Base-by-base conservation (phyloP, 805 yeast genomes). In the Hanseniaspora nectarophila region DNA sequence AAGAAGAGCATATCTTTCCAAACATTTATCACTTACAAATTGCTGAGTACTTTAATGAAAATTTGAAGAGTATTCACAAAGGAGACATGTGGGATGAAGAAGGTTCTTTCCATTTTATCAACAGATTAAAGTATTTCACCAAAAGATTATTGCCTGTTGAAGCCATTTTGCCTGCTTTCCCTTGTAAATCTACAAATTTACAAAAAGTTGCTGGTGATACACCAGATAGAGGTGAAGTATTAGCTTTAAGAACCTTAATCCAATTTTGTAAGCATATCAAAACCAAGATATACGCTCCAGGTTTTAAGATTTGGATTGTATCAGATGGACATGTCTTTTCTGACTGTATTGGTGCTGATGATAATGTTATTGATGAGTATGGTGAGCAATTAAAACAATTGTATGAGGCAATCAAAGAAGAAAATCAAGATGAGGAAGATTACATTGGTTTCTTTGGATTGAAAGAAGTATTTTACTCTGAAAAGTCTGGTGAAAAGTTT, bases 291-390 rank as follows among this genome's bases (percentile, higher is more conserved):
- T 78, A 78, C 62, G 68, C 74, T 1, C 81, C 81, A 0, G 82
- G 82, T 1, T 64, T 77, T 64, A 70, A 73, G 52, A 61, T 77
- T 31, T 73, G 72, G 70, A 76, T 78, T 57, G 81, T 78, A 29
- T 74, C 80, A 60, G 83, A 78, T 58, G 82, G 83, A 0, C 83
- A 78, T 59, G 83, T 78, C 15, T 78, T 78, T 61, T 74, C 80
- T 53, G 82, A 78, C 60, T 78, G 82, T 59, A 70, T 78, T 60
- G 81, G 80, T 33, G 82, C 77, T 32, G 78, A 76, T 60, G 83
- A 78, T 59, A 69, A 68, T 37, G 69, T 70, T 48, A 82, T 78
- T 35, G 75, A 74, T 57, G 57, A 51, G 10, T 78, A 76, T 56
- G 74, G 78, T 1, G 59, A 56, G 4, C 67, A 69, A 29, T 68